Base-by-base conservation (phyloP, 2,329 filamentous ascomycete genomes). In the Camillea tinctor region DNA sequence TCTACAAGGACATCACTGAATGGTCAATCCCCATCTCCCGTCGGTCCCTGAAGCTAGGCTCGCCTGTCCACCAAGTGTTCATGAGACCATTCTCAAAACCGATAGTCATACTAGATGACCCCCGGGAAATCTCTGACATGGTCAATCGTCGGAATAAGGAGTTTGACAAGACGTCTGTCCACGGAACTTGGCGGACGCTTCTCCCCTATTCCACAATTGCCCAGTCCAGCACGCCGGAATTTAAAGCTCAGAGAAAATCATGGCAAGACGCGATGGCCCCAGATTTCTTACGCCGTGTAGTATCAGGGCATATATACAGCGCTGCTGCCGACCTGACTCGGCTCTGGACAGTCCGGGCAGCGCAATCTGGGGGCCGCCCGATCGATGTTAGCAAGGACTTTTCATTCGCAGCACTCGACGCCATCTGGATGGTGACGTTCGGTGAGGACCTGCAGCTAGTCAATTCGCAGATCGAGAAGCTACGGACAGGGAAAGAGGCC, bases 211-310 rank as follows among this genome's bases (percentile, higher is more conserved):
- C 61, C 5, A 64, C 56, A 9, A 63, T 66, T 36, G 57, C 57
- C 9, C 58, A 64, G 50, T 17, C 19, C 9, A 61, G 56, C 3
- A 56, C 55, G 1, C 50, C 60, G 2, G 55, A 59, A 19, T 64
- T 54, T 50, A 64, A 55, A n/a, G 51, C 56, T 2, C 63, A 67
- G 56, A 52, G 56, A 17, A 63, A 60, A 51, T 52, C 48, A 1
- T 65, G 63, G 64, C 36, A 59, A 13, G 63, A 65, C 20, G 52
- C 60, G 15, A 66, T 68, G 63, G 44, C 60, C 11, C 60, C 64
- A 1, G 64, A 64, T 30, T 68, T 67, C 50, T 57, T 68, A 3
- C 49, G 58, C 2, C 44, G 58, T 1, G 63, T 63, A 2, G 59
- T 64, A 15, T 55, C 59, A 0, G 57, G 52, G 20, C 51, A 61